A percentile compares a stretch with the other conserved stretches of the same genome.
Evolutionary conservation across 2,329 filamentous ascomycete species (phyloP).

Genomic region (Neonectria magnoliae): DNA sequence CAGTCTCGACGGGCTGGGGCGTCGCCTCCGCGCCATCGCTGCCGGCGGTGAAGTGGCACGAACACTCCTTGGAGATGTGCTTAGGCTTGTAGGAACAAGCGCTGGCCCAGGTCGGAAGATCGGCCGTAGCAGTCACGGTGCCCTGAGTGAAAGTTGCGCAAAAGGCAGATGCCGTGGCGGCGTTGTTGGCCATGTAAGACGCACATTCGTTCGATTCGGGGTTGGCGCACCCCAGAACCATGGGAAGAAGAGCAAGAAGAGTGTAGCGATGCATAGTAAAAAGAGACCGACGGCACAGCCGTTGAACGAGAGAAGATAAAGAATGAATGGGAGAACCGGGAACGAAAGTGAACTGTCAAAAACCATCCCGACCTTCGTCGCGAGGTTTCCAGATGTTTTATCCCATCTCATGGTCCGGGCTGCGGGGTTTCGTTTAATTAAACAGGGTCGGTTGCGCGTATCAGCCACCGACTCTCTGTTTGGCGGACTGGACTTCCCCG

Average conservation of each 20-base stretch:
- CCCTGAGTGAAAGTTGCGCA: constrained; percentile 32
- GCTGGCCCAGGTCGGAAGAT: constrained; percentile 43
- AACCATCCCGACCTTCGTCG: background rate
- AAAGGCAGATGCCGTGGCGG: constrained; percentile 24
- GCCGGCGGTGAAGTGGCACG: constrained; percentile 42
- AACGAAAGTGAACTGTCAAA: constrained; percentile 5
- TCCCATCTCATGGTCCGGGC: constrained; percentile 1
- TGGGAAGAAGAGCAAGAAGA: constrained; percentile 37
- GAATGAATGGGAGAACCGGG: constrained; percentile 18
- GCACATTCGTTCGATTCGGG: constrained; percentile 35
- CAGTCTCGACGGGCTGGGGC: background rate
- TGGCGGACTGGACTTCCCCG: constrained; percentile 37
- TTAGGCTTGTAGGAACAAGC: constrained; percentile 44
- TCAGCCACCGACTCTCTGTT: constrained; percentile 13
- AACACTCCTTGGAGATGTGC: constrained; percentile 46
- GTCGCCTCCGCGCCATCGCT: constrained; percentile 23
- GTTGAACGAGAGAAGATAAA: constrained; percentile 19
- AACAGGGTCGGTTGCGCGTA: constrained; percentile 13
- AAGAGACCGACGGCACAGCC: constrained; percentile 28
- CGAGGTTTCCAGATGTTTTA: constrained; percentile 17
- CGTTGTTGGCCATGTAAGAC: constrained; percentile 29
- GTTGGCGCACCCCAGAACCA: constrained; percentile 37
- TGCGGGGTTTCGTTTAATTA: constrained; percentile 26
- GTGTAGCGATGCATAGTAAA: constrained; percentile 35
- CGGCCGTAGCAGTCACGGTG: constrained; percentile 40